Base-by-base conservation (phyloP, 2,329 filamentous ascomycete species). In the Penicillium brasilianum region DNA sequence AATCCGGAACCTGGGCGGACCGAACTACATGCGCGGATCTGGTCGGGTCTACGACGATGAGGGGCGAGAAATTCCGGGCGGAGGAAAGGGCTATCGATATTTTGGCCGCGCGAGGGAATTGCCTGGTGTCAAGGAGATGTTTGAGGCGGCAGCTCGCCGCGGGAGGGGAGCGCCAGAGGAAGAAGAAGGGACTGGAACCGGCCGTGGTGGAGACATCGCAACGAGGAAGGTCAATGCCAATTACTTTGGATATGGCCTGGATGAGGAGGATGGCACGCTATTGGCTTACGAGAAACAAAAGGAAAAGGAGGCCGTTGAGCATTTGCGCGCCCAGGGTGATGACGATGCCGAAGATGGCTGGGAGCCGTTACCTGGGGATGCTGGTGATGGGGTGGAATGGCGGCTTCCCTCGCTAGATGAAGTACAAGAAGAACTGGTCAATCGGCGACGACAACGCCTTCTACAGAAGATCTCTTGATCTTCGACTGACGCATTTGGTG, bases 71-170 rank as follows among this genome's bases (percentile, higher is more conserved):
- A 89, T 92, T 82, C 67, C 81, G 44, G 77, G 81, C 36, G 91
- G 91, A 37, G 93, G 92, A 48, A 96, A 93, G 73, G 94, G 94
- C 2, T 98, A 98, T 82, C 86, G 91, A 70, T 97, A 97, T 78
- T 99, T 97, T 80, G 95, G 95, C 0, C 84, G 95, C 4, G 95
- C 95, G 54, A 87, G 85, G 72, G 95, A 98, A 66, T 78, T 99
- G 36, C 95, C 95, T 0, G 95, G 95, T 54, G 95, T 99, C 6
- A 97, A 97, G 78, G 95, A 99, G 81, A 82, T 99, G 75, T 96
- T 97, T 73, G 93, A 97, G 71, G 90, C 90, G 0, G 90, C 91
- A 0, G 83, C 83, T 53, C 81, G 83, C 65, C 84, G 83, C 61
- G 82, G 84, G 61, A 84, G 88, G 61, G 89, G 88, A 71, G 85